Conservation (phyloP, 192 early-diverging fungal species). For the Coemansia sp. region DNA sequence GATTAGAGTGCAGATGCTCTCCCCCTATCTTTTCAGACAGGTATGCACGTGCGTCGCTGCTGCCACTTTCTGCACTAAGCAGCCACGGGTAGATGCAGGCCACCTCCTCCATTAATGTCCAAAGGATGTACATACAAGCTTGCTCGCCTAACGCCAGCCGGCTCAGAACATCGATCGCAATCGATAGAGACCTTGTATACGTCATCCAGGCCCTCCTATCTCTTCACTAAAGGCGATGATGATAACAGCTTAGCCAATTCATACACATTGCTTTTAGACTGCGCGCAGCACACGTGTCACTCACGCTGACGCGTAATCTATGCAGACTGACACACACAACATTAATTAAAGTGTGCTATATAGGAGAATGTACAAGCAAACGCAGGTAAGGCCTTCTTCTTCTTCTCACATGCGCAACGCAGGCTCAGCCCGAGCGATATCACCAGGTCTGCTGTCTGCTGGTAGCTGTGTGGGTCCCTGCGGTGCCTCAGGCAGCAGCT, state of each 20-base stretch:
- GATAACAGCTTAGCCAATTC: not conserved
- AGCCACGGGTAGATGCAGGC: not conserved
- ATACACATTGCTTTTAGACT: not conserved
- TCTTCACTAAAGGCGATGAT: not conserved
- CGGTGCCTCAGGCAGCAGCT: conserved; percentile 44
- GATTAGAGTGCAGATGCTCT: not conserved
- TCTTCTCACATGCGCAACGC: conserved; percentile 35
- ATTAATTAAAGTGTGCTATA: not conserved
- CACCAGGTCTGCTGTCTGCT: conserved; percentile 11
- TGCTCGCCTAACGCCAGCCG: not conserved
- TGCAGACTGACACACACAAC: not conserved
- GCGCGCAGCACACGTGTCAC: not conserved
- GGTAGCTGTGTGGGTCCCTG: conserved; percentile 24
- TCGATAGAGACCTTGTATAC: conserved; percentile 2
- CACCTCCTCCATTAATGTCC: not conserved
- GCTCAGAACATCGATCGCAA: not conserved
- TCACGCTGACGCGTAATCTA: conserved; percentile 3
- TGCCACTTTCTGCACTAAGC: not conserved
- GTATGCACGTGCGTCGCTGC: not conserved
- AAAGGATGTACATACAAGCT: not conserved
- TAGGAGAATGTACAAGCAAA: not conserved
- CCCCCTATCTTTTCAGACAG: not conserved
- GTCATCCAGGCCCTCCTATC: not conserved
- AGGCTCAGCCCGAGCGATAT: conserved; percentile 20
- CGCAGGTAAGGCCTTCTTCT: conserved; percentile 1